Evolutionary conservation across 768 basidiomycete genomes (phyloP).

Genomic region (Neoboletus brunneissimus): DNA sequence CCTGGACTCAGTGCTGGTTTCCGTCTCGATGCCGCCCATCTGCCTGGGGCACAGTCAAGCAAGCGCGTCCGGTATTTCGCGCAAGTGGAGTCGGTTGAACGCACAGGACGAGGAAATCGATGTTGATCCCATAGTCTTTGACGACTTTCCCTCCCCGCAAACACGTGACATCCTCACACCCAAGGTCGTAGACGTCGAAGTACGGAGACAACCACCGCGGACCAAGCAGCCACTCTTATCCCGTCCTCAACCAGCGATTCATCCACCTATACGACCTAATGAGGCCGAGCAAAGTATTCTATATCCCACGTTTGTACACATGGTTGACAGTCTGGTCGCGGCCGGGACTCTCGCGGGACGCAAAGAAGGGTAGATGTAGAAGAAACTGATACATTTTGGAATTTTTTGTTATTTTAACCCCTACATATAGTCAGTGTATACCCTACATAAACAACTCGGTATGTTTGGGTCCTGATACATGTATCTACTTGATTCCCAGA

Average conservation of each 20-base stretch:
- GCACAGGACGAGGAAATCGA: constrained; percentile 22
- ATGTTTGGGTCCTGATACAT: background rate
- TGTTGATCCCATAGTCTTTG: constrained; percentile 18
- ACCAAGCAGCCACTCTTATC: constrained; percentile 16
- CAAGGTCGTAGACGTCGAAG: constrained; percentile 5
- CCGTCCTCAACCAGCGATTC: constrained; percentile 19
- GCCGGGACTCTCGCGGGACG: constrained; percentile 15
- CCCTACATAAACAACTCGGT: background rate
- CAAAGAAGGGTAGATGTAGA: background rate
- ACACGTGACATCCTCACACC: background rate
- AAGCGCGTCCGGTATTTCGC: constrained; percentile 17
- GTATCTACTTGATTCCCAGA: too few relatives aligned
- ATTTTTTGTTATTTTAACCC: background rate
- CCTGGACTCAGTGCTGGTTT: background rate
- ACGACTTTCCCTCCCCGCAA: constrained; percentile 16
- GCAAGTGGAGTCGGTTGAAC: constrained; percentile 33
- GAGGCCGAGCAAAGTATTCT: constrained; percentile 19
- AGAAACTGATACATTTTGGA: background rate
- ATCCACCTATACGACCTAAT: constrained; percentile 14
- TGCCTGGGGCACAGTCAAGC: constrained; percentile 9
- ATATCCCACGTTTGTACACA: constrained; percentile 21
- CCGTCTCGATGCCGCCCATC: constrained; percentile 13
- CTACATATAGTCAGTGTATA: background rate
- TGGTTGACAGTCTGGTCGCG: constrained; percentile 22
- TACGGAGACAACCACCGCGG: constrained; percentile 8